These are phyloP conservation scores for Sordaria brevicollis DNA, from an alignment of 495 filamentous ascomycete genomes.

Conservation along the genomic window DNA sequence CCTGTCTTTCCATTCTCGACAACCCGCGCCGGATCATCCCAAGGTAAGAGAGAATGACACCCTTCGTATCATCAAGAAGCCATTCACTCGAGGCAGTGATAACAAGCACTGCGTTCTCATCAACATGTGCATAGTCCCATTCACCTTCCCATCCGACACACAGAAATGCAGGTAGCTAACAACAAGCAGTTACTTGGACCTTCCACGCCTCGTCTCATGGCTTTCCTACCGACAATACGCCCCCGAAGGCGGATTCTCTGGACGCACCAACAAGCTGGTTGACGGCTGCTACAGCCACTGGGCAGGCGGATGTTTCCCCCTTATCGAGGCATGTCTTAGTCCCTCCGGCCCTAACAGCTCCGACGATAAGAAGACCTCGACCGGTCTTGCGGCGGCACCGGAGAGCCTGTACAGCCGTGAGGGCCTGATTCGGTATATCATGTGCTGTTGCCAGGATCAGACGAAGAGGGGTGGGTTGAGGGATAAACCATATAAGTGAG, in stretches of 20 bases:
- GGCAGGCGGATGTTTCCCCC: slow-evolving; percentile 88
- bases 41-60: slow-evolving; percentile 37
- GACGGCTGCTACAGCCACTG: slow-evolving; percentile 98
- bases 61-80: not conserved
- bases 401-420: slow-evolving; percentile 64
- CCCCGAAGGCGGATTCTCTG: slow-evolving; percentile 85
- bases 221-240: slow-evolving; percentile 79
- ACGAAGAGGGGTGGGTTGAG: slow-evolving; percentile 65
- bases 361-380: not conserved
- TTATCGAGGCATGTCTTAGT: slow-evolving; percentile 69
- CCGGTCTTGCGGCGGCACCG: slow-evolving; percentile 9
- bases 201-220: slow-evolving; percentile 72
- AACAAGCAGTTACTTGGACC: slow-evolving; percentile 56
- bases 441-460: slow-evolving; percentile 73
- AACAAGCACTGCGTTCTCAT: slow-evolving; percentile 6
- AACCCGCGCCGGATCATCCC: slow-evolving; percentile 60
- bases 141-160: not conserved
- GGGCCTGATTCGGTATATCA: slow-evolving; percentile 76
- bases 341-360: slow-evolving; percentile 5
- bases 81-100: slow-evolving; percentile 5
- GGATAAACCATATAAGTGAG: slow-evolving; percentile 88
- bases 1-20: slow-evolving; percentile 72
- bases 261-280: slow-evolving; percentile 95
- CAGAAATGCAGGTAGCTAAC: not conserved
- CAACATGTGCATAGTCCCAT: not conserved